phyloP scores from a whole-genome alignment of 2,329 filamentous ascomycete genomes.

The Calonectria hawksworthii region DNA sequence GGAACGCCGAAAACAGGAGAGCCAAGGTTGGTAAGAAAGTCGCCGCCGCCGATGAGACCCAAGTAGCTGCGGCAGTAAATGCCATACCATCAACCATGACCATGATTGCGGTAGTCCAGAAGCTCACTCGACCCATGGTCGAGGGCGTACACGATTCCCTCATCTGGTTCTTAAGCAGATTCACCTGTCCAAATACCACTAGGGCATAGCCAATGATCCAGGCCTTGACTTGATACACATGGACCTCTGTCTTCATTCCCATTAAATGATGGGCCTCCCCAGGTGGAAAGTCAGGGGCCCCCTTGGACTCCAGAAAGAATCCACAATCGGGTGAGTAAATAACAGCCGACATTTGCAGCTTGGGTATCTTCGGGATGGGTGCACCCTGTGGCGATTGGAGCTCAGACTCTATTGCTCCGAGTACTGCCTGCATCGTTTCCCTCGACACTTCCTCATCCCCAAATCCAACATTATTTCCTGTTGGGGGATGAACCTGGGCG shows the following conservation, averaged over 20 bases:
- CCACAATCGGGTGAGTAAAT: constrained; percentile 78
- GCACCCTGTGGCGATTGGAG: constrained; percentile 73
- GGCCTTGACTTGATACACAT: constrained; percentile 68
- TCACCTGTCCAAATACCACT: constrained; percentile 72
- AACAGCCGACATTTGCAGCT: constrained; percentile 72
- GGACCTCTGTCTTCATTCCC: constrained; percentile 73
- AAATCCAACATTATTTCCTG: constrained; percentile 53
- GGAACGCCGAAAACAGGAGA: constrained; percentile 64
- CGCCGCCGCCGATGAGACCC: constrained; percentile 68
- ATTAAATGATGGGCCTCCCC: constrained; percentile 68
- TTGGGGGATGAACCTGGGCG: constrained; percentile 78
- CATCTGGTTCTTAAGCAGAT: constrained; percentile 74
- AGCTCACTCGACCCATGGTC: constrained; percentile 75
- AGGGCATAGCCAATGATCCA: constrained; percentile 70
- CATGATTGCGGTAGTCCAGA: constrained; percentile 73
- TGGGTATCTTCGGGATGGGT: constrained; percentile 67
- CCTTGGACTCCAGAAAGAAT: constrained; percentile 76
- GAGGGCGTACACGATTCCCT: constrained; percentile 77
- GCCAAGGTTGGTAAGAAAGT: constrained; percentile 70
- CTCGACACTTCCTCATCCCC: constrained; percentile 49
- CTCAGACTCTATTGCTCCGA: constrained; percentile 72
- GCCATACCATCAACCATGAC: constrained; percentile 73
- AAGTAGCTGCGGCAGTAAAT: constrained; percentile 69
- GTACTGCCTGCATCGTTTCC: constrained; percentile 50
- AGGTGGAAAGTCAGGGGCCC: constrained; percentile 68